phyloP scores from a whole-genome alignment of 805 yeast species.

The Yamadazyma sp. region DNA sequence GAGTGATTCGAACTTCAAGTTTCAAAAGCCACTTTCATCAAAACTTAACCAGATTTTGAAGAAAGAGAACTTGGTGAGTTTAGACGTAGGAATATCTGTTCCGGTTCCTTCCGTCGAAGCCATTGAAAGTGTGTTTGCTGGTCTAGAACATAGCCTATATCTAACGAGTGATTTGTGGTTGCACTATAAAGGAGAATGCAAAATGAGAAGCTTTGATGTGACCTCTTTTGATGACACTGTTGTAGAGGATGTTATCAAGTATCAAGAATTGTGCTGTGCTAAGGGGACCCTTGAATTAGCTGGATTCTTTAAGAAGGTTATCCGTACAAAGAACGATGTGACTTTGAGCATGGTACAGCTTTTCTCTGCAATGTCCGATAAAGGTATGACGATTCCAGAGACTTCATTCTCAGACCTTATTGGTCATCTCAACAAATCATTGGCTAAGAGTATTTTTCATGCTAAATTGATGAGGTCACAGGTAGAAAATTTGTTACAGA shows the following conservation, averaged over 20 bases:
- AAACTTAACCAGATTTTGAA: slow-evolving; percentile 7
- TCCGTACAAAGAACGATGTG: not conserved
- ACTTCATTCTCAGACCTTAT: too few species aligned
- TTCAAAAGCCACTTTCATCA: slow-evolving; percentile 11
- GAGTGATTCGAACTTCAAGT: slow-evolving; percentile 9
- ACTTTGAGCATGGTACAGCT: not conserved
- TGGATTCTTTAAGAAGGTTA: not conserved
- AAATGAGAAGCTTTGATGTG: not conserved
- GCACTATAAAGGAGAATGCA: not conserved
- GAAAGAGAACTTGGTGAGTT: not conserved
- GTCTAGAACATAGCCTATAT: slow-evolving; percentile 12
- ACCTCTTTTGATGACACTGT: not conserved
- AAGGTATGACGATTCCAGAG: too few species aligned
- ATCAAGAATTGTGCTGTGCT: not conserved
- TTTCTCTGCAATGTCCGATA: slow-evolving; percentile 4
- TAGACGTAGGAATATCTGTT: too few species aligned
- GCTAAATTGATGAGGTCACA: slow-evolving; percentile 16
- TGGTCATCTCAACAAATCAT: slow-evolving; percentile 20
- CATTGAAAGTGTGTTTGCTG: not conserved
- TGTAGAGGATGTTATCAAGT: slow-evolving; percentile 6
- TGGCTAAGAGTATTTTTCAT: slow-evolving; percentile 36
- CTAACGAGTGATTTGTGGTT: slow-evolving; percentile 7
- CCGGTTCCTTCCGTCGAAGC: not conserved
- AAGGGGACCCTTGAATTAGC: not conserved
- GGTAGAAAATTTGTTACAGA: slow-evolving; percentile 21